Evolutionary conservation across 306 rosid species (phyloP).

Genomic region (Ceratonia siliqua): DNA sequence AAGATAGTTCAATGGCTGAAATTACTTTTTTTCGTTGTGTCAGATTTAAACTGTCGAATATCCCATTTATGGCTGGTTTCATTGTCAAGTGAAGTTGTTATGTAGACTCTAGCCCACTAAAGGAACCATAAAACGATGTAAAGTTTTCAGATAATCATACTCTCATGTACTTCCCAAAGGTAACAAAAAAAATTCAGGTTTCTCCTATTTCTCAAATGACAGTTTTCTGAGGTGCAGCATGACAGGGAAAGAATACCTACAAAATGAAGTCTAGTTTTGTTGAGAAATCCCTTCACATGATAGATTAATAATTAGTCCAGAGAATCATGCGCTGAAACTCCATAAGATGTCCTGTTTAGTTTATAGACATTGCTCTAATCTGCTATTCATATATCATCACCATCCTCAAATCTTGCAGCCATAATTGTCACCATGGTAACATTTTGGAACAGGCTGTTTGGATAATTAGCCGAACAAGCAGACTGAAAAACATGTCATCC

Average conservation of each 20-base stretch:
- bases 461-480: too few relatives aligned
- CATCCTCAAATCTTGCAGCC: too few relatives aligned
- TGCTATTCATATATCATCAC: too few relatives aligned
- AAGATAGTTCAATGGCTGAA: background rate
- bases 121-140: background rate
- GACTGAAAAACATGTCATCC: too few relatives aligned
- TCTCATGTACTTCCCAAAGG: background rate
- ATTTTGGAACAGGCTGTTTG: too few relatives aligned
- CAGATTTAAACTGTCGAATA: background rate
- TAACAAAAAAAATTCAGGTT: background rate
- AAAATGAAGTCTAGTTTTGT: background rate
- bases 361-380: background rate
- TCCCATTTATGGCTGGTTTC: background rate
- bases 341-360: background rate
- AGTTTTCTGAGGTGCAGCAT: conserved; percentile 6
- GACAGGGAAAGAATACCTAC: background rate
- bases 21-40: background rate
- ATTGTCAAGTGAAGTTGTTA: background rate
- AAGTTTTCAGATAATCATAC: background rate
- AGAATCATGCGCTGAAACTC: too few relatives aligned
- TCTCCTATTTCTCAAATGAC: conserved; percentile 16
- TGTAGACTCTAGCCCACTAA: background rate
- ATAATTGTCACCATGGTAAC: too few relatives aligned
- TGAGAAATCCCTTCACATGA: background rate
- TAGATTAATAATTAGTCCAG: background rate